These are phyloP conservation scores for Blepharisma undulans DNA, from an alignment of 169 alveolate genomes.

Conservation along the genomic window DNA sequence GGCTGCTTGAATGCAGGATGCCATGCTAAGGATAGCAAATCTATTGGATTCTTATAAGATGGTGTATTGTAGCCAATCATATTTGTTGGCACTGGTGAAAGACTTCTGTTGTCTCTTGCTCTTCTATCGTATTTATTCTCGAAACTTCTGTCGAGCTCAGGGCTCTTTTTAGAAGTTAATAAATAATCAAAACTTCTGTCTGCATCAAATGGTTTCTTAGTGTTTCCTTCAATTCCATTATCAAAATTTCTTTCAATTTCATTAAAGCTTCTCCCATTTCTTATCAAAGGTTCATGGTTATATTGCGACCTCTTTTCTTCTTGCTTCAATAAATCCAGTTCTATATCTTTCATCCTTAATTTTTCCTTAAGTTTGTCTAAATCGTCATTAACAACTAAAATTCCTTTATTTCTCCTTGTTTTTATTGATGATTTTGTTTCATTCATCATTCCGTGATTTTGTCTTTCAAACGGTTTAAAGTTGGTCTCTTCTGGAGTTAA, in stretches of 20 bases:
- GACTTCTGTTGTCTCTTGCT: not conserved
- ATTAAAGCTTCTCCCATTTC: not conserved
- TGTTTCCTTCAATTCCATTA: not conserved
- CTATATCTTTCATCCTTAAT: not conserved
- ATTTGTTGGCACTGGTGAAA: not conserved
- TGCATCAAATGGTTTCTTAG: not conserved
- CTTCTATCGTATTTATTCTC: not conserved
- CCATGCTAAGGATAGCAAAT: not conserved
- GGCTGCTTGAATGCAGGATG: slow-evolving; percentile 24
- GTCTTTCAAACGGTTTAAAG: not conserved
- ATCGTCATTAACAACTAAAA: not conserved
- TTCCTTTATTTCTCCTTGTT: not conserved
- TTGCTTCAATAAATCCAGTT: not conserved
- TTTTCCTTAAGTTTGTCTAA: not conserved
- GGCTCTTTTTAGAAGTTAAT: not conserved
- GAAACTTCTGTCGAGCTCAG: not conserved
- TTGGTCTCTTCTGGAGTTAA: not conserved
- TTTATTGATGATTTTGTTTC: not conserved
- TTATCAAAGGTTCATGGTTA: not conserved
- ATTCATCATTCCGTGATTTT: not conserved
- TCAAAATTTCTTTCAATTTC: not conserved
- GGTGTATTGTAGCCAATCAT: not conserved
- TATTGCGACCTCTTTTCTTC: not conserved
- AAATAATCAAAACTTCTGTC: not conserved
- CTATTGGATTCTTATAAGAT: not conserved